These are phyloP conservation scores for Apiospora kogelbergensis DNA, from an alignment of 2,329 filamentous ascomycete species.

Conservation along the genomic window DNA sequence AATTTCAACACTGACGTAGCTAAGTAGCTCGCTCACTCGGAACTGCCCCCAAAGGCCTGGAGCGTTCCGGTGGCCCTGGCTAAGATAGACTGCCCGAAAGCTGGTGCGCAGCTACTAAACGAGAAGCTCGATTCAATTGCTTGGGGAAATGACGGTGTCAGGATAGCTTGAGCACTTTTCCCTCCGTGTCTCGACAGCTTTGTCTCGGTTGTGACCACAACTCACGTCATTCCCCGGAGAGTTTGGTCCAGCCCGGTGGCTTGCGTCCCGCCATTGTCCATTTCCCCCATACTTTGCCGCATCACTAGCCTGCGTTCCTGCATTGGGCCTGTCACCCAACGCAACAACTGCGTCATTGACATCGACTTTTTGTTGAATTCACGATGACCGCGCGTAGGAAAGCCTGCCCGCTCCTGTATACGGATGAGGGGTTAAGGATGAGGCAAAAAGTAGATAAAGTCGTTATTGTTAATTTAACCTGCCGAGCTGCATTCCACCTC, in stretches of 20 bases:
- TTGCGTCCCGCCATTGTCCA: not conserved
- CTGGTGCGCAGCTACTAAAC: not conserved
- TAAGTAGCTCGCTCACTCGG: not conserved
- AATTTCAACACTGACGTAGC: not conserved
- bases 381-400: not conserved
- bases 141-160: not conserved
- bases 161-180: not conserved
- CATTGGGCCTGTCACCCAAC: not conserved
- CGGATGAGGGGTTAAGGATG: not conserved
- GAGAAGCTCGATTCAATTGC: not conserved
- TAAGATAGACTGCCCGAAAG: not conserved
- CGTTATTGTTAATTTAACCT: not conserved
- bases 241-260: not conserved
- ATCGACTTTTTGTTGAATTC: not conserved
- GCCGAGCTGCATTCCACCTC: too few relatives aligned
- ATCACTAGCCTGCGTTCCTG: not conserved
- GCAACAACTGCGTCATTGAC: conserved; percentile 1
- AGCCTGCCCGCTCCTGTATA: not conserved
- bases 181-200: not conserved
- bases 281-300: not conserved
- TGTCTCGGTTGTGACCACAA: not conserved
- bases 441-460: not conserved
- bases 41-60: not conserved
- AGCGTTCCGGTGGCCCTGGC: not conserved
- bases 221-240: conserved; percentile 2